phyloP scores from a whole-genome alignment of 176 grass and related monocot species.

The Typha latifolia region DNA sequence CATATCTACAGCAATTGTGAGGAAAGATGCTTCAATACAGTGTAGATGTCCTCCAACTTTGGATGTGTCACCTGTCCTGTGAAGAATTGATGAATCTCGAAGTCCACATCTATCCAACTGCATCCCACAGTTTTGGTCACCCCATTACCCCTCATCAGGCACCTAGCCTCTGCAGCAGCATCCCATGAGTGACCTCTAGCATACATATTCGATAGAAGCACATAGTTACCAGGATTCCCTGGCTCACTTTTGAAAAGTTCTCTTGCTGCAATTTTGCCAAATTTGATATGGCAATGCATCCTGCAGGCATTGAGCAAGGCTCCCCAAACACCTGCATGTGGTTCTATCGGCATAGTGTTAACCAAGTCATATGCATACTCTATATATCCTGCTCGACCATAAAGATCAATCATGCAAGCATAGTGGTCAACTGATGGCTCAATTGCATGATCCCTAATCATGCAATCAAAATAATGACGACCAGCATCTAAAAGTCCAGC shows the following conservation, averaged over 20 bases:
- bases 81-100: slow-evolving; percentile 30
- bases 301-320: slow-evolving; percentile 63
- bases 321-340: slow-evolving; percentile 68
- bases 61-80: slow-evolving; percentile 26
- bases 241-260: slow-evolving; percentile 49
- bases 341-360: slow-evolving; percentile 37
- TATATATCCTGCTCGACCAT: slow-evolving; percentile 50
- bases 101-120: slow-evolving; percentile 53
- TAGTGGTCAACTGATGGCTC: slow-evolving; percentile 42
- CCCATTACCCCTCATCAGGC: slow-evolving; percentile 33
- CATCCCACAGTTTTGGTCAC: slow-evolving; percentile 36
- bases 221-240: slow-evolving; percentile 48
- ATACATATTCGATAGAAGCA: slow-evolving; percentile 49
- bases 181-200: slow-evolving; percentile 40
- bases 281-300: slow-evolving; percentile 32
- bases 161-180: slow-evolving; percentile 27
- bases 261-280: slow-evolving; percentile 31
- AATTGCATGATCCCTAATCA: slow-evolving; percentile 32
- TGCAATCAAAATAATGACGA: slow-evolving; percentile 34
- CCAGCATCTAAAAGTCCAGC: slow-evolving; percentile 35
- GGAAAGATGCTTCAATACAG: slow-evolving; percentile 32
- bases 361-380: slow-evolving; percentile 33
- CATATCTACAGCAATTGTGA: slow-evolving; percentile 8
- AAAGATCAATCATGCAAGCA: slow-evolving; percentile 64
- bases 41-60: slow-evolving; percentile 25